phyloP scores from a whole-genome alignment of 2,329 filamentous ascomycete genomes.

The Daldinia sp. region DNA sequence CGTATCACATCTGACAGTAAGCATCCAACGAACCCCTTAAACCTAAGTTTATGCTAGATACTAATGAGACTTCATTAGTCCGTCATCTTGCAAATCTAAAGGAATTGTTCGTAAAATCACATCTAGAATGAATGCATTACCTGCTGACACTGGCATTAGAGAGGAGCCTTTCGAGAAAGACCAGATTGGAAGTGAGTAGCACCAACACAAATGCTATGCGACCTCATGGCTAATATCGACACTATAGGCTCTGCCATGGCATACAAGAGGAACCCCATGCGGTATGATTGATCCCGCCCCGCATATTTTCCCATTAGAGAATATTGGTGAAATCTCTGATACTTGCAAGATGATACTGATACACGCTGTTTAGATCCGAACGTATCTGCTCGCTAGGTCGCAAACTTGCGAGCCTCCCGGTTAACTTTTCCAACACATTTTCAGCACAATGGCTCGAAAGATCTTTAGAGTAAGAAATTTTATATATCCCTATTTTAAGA shows the following conservation, averaged over 20 bases:
- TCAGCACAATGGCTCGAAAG: slow-evolving; percentile 80
- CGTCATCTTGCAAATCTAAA: slow-evolving; percentile 78
- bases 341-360: background rate
- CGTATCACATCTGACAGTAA: slow-evolving; percentile 73
- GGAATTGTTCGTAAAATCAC: slow-evolving; percentile 60
- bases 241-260: slow-evolving; percentile 30
- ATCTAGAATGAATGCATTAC: background rate
- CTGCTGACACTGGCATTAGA: slow-evolving; percentile 5
- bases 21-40: background rate
- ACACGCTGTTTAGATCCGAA: slow-evolving; percentile 43
- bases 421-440: slow-evolving; percentile 70
- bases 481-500: background rate
- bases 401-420: slow-evolving; percentile 45
- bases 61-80: slow-evolving; percentile 49
- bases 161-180: slow-evolving; percentile 72
- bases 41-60: background rate
- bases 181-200: slow-evolving; percentile 62
- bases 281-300: slow-evolving; percentile 1
- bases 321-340: background rate
- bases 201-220: no score
- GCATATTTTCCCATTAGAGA: background rate
- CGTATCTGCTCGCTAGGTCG: slow-evolving; percentile 47
- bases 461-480: slow-evolving; percentile 65
- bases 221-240: slow-evolving; percentile 3
- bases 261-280: slow-evolving; percentile 42